A percentile compares a stretch with the other conserved stretches of the same genome.
Evolutionary conservation across 2,329 filamentous ascomycete species (phyloP).

Genomic region (Aspergillus quadrilineatus): DNA sequence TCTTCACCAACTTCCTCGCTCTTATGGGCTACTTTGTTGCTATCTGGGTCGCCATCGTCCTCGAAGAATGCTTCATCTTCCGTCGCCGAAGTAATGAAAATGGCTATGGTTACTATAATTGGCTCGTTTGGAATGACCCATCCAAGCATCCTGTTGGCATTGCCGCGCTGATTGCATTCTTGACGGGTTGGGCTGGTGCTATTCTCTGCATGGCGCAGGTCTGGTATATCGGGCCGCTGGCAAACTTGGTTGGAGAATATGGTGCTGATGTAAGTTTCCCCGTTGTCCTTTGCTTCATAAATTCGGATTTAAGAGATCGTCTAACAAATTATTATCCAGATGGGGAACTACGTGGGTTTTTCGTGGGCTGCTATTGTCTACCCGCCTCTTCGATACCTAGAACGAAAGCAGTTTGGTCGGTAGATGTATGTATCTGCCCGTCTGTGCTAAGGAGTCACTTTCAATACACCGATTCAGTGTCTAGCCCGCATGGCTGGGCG

Average conservation of each 20-base stretch:
- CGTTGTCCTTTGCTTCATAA: not conserved
- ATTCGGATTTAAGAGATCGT: not conserved
- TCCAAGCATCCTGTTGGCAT: slow-evolving; percentile 61
- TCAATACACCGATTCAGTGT: too few relatives aligned
- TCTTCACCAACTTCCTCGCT: slow-evolving; percentile 68
- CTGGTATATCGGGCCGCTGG: slow-evolving; percentile 67
- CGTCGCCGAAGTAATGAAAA: slow-evolving; percentile 38
- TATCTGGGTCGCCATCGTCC: slow-evolving; percentile 63
- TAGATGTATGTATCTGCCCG: slow-evolving; percentile 25
- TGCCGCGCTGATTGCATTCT: slow-evolving; percentile 61
- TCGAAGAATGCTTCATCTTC: slow-evolving; percentile 62
- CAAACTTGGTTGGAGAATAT: slow-evolving; percentile 56
- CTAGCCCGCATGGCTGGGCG: too few relatives aligned
- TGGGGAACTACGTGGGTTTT: slow-evolving; percentile 62
- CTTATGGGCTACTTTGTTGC: slow-evolving; percentile 71
- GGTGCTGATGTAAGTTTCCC: slow-evolving; percentile 54
- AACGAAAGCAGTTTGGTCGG: slow-evolving; percentile 51
- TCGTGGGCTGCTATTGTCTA: slow-evolving; percentile 59
- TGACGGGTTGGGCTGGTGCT: slow-evolving; percentile 64
- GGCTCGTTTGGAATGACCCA: slow-evolving; percentile 61
- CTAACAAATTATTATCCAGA: slow-evolving; percentile 27
- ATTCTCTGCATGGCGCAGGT: slow-evolving; percentile 68
- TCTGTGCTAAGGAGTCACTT: not conserved
- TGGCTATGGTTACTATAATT: slow-evolving; percentile 51
- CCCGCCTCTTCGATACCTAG: slow-evolving; percentile 53